Conservation (phyloP, 768 basidiomycete species). For the Suillus weaverae region DNA sequence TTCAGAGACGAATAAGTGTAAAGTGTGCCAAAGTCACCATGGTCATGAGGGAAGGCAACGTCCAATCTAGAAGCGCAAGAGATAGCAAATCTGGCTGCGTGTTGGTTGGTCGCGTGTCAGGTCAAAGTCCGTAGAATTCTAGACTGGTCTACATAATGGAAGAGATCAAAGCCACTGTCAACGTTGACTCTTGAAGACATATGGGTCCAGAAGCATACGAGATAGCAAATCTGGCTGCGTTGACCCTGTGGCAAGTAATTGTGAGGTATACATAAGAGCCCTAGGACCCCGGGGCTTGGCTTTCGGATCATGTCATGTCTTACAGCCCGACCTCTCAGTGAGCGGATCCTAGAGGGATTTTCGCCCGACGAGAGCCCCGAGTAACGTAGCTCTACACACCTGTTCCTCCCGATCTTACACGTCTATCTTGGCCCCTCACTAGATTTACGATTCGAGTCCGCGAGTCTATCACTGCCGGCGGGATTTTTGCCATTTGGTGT, state of each 20-base stretch:
- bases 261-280: neutral
- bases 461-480: neutral
- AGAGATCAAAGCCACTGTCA: neutral
- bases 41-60: neutral
- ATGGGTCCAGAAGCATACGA: neutral
- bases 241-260: neutral
- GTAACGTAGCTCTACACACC: neutral
- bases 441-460: neutral
- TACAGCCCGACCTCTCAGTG: neutral
- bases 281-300: neutral
- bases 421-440: neutral
- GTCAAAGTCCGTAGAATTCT: neutral
- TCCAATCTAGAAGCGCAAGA: neutral
- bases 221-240: neutral
- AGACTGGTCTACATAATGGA: neutral
- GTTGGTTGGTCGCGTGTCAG: neutral
- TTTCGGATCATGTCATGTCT: neutral
- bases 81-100: neutral
- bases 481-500: slow-evolving; percentile 1
- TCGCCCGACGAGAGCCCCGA: neutral
- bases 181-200: neutral
- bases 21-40: neutral
- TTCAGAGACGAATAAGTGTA: neutral
- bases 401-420: neutral
- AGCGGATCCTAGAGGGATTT: neutral